Evolutionary conservation across 2,329 filamentous ascomycete species (phyloP).

Genomic region (Phaeosphaeriaceae sp.): DNA sequence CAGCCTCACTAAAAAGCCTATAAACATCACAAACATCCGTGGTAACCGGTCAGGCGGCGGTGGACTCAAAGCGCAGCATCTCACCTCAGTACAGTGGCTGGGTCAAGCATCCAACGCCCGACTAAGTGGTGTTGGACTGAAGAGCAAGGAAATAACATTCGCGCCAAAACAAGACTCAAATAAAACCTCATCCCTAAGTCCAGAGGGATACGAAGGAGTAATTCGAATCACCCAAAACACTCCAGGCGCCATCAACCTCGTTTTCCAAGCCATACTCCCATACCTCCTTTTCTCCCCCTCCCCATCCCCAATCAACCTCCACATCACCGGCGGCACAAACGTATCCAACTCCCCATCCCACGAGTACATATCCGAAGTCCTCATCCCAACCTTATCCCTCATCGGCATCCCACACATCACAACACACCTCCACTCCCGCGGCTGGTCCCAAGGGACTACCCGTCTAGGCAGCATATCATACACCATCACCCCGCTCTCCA

Average conservation of each 20-base stretch:
- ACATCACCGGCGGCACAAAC: conserved; percentile 65
- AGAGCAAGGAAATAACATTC: conserved; percentile 53
- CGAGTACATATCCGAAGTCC: conserved; percentile 63
- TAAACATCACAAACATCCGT: conserved; percentile 61
- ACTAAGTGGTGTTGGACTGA: conserved; percentile 49
- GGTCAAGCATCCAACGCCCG: conserved; percentile 56
- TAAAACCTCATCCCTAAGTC: neutral
- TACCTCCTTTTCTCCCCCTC: conserved; percentile 57
- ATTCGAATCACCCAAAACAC: conserved; percentile 46
- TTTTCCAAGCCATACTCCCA: conserved; percentile 66
- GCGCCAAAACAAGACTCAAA: conserved; percentile 7
- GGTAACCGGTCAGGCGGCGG: conserved; percentile 59
- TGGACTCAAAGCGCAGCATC: conserved; percentile 64
- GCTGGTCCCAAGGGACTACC: conserved; percentile 59
- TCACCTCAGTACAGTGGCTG: conserved; percentile 62
- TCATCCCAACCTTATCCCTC: conserved; percentile 59
- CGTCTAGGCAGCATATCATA: conserved; percentile 59
- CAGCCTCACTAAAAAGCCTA: conserved; percentile 57
- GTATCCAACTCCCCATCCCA: conserved; percentile 61
- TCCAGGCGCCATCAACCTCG: conserved; percentile 61
- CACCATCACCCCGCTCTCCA: conserved; percentile 51
- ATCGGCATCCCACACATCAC: conserved; percentile 59
- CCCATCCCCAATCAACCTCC: conserved; percentile 41
- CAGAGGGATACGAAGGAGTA: conserved; percentile 16
- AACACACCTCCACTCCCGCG: conserved; percentile 54